phyloP scores from a whole-genome alignment of 1,284 basidiomycete species.

The Ustilago curta region DNA sequence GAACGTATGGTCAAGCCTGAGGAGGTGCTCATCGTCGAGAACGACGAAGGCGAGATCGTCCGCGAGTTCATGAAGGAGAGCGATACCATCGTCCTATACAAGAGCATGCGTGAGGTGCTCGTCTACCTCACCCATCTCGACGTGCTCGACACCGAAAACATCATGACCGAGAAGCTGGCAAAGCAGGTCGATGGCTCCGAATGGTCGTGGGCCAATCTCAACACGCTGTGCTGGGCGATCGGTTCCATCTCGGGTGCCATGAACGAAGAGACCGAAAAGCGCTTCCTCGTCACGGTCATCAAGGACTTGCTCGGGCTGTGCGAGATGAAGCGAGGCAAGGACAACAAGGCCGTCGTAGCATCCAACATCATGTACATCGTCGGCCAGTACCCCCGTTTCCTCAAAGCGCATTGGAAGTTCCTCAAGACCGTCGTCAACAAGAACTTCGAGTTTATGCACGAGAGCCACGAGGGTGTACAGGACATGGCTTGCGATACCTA shows the following conservation, averaged over 20 bases:
- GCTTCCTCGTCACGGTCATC: constrained; percentile 98
- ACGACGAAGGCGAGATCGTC: constrained; percentile 99
- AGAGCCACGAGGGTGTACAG: constrained; percentile 99
- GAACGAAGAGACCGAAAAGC: constrained; percentile 98
- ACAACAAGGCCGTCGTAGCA: constrained; percentile 99
- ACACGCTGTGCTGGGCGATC: constrained; percentile 99
- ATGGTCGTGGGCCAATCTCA: constrained; percentile 99
- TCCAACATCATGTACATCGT: constrained; percentile 99
- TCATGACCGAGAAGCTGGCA: constrained; percentile 86
- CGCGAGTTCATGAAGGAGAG: constrained; percentile 99
- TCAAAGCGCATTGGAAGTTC: constrained; percentile 99
- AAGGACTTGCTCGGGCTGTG: constrained; percentile 96
- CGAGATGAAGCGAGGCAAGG: constrained; percentile 99
- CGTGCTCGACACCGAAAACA: constrained; percentile 93
- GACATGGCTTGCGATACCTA: constrained; percentile 99
- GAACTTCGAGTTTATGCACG: constrained; percentile 99
- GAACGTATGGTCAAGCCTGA: constrained; percentile 99
- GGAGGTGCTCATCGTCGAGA: constrained; percentile 94
- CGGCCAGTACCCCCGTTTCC: constrained; percentile 98
- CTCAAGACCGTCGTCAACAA: constrained; percentile 99
- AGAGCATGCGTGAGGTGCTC: constrained; percentile 96
- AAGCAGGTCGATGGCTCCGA: constrained; percentile 98
- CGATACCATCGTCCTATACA: constrained; percentile 98
- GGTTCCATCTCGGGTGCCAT: constrained; percentile 99
- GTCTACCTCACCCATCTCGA: constrained; percentile 95